Conservation (phyloP, 345 rosid genomes). For the Luvunga scandens region DNA sequence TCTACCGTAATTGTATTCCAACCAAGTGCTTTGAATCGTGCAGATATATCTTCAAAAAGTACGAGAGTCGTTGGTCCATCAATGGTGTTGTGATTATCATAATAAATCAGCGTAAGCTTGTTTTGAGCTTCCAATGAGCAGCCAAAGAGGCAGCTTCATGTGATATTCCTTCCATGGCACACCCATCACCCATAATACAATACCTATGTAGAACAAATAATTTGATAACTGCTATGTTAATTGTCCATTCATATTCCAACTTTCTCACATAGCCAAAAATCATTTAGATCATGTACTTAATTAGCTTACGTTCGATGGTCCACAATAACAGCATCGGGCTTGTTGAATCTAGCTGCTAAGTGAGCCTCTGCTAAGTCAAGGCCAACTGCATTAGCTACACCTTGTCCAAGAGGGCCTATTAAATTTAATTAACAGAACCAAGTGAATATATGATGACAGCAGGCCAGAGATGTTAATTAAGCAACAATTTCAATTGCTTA, state of each 20-base stretch:
- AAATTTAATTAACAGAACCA: background rate
- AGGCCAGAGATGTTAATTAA: too few species aligned
- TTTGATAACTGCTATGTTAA: background rate
- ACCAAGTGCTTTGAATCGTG: slow-evolving; percentile 37
- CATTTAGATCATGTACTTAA: background rate
- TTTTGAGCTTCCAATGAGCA: slow-evolving; percentile 37
- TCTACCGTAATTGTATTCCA: slow-evolving; percentile 31
- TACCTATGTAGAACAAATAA: slow-evolving; percentile 11
- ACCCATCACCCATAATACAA: slow-evolving; percentile 44
- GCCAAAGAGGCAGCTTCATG: slow-evolving; percentile 45
- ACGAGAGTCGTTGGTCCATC: slow-evolving; percentile 32
- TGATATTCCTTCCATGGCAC: slow-evolving; percentile 47
- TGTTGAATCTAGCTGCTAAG: slow-evolving; percentile 39
- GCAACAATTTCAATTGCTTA: too few species aligned
- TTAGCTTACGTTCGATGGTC: slow-evolving; percentile 27
- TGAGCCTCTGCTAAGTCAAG: slow-evolving; percentile 41
- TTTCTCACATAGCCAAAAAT: background rate
- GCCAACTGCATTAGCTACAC: slow-evolving; percentile 43
- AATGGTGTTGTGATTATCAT: slow-evolving; percentile 37
- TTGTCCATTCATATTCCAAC: background rate
- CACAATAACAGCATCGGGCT: slow-evolving; percentile 31
- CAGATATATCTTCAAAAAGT: slow-evolving; percentile 34
- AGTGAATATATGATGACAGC: background rate
- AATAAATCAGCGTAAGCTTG: slow-evolving; percentile 37
- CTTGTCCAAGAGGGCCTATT: slow-evolving; percentile 44